Base-by-base conservation (phyloP, 306 rosid genomes). In the Aeschynomene evenia region DNA sequence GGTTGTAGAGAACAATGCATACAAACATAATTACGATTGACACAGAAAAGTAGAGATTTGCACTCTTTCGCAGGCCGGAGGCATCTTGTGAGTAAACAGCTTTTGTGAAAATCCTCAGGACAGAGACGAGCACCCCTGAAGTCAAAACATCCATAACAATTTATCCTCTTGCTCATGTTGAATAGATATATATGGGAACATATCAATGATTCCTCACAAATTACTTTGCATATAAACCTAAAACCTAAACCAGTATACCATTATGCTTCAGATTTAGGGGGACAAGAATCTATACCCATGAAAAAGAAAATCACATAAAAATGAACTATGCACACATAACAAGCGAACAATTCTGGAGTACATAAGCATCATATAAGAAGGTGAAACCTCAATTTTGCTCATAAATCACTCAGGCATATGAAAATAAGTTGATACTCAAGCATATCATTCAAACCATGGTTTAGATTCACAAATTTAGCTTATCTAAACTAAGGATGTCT, bases 51-150 rank as follows among this genome's bases (percentile, higher is more conserved):
- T 88, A 94, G 14, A 94, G 95, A 78, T 81, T 88, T 28, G 95
- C 96, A 68, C 97, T 90, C 65, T 82, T 81, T 61, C 81, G 85
- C 71, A 94, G 75, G 48, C 98, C 96, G 0, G 68, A 33, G 19
- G 84, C 85, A 72, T 84, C 88, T 87, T 94, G 97, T 13, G 95
- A 31, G 72, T 77, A 94, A 14, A 88, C 81, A 24, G 96, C 90
- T 82, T 94, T 94, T 1, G 98, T 87, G 63, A 88, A 24, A 69
- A 94, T 78, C 78, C 99, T 89, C 40, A 94, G 72, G 56, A 73
- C 20, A 12, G 97, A 88, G 80, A 83, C 86, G 50, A 94, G 85
- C 31, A 94, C 95, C 37, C 99, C 98, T 94, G 79, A 21, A 80
- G 28, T 54, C 2, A 39, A 54, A 67, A 54, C 42, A 59, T 45